These are phyloP conservation scores for Russula foetens DNA, from an alignment of 768 basidiomycete species.

Conservation along the genomic window DNA sequence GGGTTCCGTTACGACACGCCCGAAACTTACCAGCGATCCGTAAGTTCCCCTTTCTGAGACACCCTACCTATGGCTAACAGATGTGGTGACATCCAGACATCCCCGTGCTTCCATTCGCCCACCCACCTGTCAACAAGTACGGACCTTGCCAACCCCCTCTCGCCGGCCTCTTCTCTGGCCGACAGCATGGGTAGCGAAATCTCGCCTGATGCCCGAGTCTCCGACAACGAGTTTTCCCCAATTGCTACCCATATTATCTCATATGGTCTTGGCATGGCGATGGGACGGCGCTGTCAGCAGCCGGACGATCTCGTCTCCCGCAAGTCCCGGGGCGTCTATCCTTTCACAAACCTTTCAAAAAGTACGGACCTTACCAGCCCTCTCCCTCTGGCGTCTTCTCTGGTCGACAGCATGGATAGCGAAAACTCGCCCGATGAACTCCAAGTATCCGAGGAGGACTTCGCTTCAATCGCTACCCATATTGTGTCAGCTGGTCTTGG, in stretches of 20 bases:
- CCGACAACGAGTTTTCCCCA: not conserved
- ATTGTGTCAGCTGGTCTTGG: too few relatives aligned
- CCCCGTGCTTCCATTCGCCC: not conserved
- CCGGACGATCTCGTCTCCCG: fast-evolving
- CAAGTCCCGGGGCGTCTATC: not conserved
- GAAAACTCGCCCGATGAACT: not conserved
- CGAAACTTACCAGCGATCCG: not conserved
- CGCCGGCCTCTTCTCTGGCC: not conserved
- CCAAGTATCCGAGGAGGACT: not conserved
- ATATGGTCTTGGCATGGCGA: too few relatives aligned
- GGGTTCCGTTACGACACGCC: too few relatives aligned
- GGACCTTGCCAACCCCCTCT: not conserved
- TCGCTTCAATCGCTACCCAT: not conserved
- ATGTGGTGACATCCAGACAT: not conserved
- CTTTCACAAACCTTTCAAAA: not conserved
- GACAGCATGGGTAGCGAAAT: not conserved
- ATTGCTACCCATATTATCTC: too few relatives aligned
- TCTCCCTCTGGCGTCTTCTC: not conserved
- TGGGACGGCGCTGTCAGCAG: not conserved
- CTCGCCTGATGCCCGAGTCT: not conserved
- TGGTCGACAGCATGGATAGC: not conserved
- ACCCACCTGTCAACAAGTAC: not conserved
- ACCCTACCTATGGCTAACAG: too few relatives aligned
- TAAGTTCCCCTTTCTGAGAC: not conserved
- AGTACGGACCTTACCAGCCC: not conserved